Percentiles rank a stretch among this genome's conserved stretches.
phyloP scores from a whole-genome alignment of 371 early-diverging fungal species.

The Cokeromyces recurvatus region DNA sequence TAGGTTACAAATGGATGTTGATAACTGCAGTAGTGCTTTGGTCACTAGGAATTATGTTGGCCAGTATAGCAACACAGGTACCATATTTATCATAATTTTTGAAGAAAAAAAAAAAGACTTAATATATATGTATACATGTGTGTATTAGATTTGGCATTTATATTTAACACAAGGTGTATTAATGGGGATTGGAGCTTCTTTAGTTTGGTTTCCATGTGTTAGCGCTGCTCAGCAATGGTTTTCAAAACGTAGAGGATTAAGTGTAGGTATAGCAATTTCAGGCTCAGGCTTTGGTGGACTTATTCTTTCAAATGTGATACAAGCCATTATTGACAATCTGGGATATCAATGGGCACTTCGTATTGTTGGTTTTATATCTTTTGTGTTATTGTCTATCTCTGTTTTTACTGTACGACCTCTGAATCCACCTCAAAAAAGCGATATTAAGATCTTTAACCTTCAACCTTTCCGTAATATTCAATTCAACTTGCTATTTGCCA shows the following conservation, averaged over 20 bases:
- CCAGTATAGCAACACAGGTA: conserved; percentile 55
- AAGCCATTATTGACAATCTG: conserved; percentile 19
- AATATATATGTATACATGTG: too few species aligned
- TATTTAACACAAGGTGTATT: conserved; percentile 63
- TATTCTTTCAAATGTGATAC: conserved; percentile 54
- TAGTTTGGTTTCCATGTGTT: conserved; percentile 35
- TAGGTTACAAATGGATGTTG: conserved; percentile 52
- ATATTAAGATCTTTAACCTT: conserved; percentile 18
- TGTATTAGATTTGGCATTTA: conserved; percentile 56
- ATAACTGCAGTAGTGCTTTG: conserved; percentile 43
- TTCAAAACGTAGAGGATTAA: conserved; percentile 54
- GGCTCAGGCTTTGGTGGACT: conserved; percentile 77
- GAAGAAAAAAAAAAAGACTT: not conserved
- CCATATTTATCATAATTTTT: conserved; percentile 30
- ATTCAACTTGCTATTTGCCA: conserved; percentile 24
- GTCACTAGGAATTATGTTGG: conserved; percentile 52
- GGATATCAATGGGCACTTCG: conserved; percentile 27
- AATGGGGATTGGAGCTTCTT: conserved; percentile 55
- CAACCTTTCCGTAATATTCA: conserved; percentile 28
- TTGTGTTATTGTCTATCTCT: conserved; percentile 41
- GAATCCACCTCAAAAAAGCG: conserved; percentile 15
- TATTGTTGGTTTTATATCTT: conserved; percentile 48
- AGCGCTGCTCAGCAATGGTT: conserved; percentile 65
- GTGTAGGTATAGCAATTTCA: conserved; percentile 66
- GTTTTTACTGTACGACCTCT: conserved; percentile 47